Evolutionary conservation across 176 grass and related monocot genomes (phyloP), one percentile per base, ranked within the genome.

Genomic region (Phoenix roebelenii): DNA sequence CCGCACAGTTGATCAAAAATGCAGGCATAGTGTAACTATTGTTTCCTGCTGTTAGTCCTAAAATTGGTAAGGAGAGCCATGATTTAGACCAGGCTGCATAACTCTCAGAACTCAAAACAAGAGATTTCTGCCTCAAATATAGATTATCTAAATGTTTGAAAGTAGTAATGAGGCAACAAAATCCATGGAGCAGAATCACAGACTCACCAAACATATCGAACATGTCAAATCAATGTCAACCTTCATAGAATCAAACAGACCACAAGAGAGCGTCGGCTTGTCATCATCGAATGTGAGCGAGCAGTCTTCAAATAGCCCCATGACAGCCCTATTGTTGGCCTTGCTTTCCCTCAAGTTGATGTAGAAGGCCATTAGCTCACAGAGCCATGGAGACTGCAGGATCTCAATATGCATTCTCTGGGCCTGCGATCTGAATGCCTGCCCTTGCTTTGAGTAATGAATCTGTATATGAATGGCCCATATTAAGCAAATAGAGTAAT

Each of bases 381-480:
- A 82, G 3, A 97, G 69, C 81, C 92, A 91, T 64, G 92, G 92
- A 32, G 92, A 97, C 15, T 97, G 87, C 32, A 97, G 87, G 57
- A 97, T 91, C 60, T 97, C 87, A 60, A 97, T 88, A 64, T 82
- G 92, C 68, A 91, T 59, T 16, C 78, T 97, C 56, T 85, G 86
- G 2, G 92, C 87, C 55, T 88, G 82, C 3, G 84, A 78, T 74
- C 82, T 97, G 78, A 97, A 97, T 26, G 82, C 84, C 55, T 85
- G 87, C 1, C 92, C 92, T 77, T 90, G 83, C 39, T 87, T 96
- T 12, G 92, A 96, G 80, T 88, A 89, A 64, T 96, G 92, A 68
- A 90, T 67, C 92, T 96, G 71, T 54, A 71, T 4, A 18, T 12
- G 22, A 49, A 30, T 22, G 24, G 4, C n/a, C 7, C 2, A 18